Evolutionary conservation across 805 yeast species (phyloP).

Genomic region (Starmera dryadoides): DNA sequence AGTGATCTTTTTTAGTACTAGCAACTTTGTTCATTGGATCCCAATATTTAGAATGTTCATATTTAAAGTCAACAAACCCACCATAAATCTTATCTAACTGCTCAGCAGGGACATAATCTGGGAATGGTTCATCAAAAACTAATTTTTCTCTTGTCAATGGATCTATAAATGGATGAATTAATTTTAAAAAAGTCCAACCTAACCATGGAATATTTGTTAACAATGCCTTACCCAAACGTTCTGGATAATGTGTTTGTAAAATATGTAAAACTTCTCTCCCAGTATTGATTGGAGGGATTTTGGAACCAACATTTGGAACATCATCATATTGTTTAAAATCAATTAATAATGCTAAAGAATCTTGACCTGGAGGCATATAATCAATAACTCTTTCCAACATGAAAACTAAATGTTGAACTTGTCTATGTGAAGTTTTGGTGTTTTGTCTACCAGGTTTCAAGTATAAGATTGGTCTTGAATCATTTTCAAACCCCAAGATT

Average conservation of each 20-base stretch:
- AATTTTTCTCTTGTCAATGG: conserved; percentile 92
- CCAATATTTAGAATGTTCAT: conserved; percentile 78
- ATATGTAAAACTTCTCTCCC: conserved; percentile 92
- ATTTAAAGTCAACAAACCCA: conserved; percentile 79
- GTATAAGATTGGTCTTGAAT: conserved; percentile 86
- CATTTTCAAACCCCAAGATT: conserved; percentile 84
- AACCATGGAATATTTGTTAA: conserved; percentile 90
- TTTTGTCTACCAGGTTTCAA: conserved; percentile 94
- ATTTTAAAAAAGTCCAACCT: conserved; percentile 86
- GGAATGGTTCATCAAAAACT: conserved; percentile 85
- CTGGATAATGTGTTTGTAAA: conserved; percentile 96
- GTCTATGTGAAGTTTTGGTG: conserved; percentile 82
- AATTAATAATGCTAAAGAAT: conserved; percentile 81
- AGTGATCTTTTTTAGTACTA: conserved; percentile 47
- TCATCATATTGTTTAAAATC: conserved; percentile 76
- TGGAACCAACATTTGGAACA: conserved; percentile 42
- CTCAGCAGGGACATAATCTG: conserved; percentile 69
- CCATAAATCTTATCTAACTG: conserved; percentile 83
- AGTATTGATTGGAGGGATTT: conserved; percentile 80
- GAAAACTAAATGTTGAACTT: conserved; percentile 92
- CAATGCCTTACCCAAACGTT: conserved; percentile 87
- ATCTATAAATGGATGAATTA: conserved; percentile 93
- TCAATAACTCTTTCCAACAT: conserved; percentile 90
- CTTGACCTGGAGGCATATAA: conserved; percentile 96
- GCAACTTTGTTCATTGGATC: conserved; percentile 59